Conservation (phyloP, 208 protist genomes). For the Acanthamoeba rhysodes region DNA sequence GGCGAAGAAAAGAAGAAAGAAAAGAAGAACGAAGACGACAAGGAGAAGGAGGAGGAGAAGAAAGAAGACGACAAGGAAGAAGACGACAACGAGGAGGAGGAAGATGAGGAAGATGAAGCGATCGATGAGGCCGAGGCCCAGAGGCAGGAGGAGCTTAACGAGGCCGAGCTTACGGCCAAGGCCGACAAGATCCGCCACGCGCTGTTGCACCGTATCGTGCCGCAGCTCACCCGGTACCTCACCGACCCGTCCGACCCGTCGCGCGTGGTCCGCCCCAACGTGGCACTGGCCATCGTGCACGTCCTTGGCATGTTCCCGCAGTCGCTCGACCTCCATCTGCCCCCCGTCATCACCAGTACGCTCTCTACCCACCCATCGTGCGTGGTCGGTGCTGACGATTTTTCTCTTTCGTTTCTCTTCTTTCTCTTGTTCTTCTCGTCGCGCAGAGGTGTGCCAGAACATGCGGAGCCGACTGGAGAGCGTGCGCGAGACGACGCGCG, state of each 20-base stretch:
- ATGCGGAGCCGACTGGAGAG: conserved; percentile 63
- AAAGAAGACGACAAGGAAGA: neutral
- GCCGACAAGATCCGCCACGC: neutral
- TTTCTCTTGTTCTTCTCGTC: neutral
- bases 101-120: neutral
- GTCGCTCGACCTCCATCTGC: conserved; percentile 41
- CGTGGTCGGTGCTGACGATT: no score
- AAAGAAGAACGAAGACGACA: neutral
- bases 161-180: neutral
- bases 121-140: neutral
- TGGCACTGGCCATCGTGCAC: conserved; percentile 62
- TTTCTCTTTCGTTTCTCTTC: neutral
- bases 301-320: conserved; percentile 52
- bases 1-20: neutral
- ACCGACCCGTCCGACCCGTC: conserved; percentile 28
- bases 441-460: conserved; percentile 75
- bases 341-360: conserved; percentile 55
- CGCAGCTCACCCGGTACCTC: conserved; percentile 10
- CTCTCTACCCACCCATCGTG: neutral
- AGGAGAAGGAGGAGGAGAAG: neutral
- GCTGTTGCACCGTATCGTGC: conserved; percentile 12
- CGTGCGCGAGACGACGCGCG: conserved; percentile 56
- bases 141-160: neutral
- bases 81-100: neutral
- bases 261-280: conserved; percentile 23